Evolutionary conservation across 352 stramenopile species (phyloP), one percentile per base, ranked within the genome.

Genomic region (Elongisporangium prolatum): DNA sequence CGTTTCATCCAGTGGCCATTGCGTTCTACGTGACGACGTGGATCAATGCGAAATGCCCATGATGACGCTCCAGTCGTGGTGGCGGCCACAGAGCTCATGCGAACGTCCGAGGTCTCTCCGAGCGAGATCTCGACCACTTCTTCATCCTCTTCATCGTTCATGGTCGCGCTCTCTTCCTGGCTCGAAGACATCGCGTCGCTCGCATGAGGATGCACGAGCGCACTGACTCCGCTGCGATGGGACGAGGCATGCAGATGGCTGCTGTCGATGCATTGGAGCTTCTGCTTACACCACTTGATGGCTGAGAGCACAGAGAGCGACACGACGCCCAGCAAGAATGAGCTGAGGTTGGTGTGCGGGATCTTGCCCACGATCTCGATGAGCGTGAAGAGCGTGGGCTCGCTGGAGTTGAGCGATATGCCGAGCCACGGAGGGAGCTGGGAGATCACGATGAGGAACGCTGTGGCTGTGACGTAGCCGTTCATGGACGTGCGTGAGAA

Each of bases 401-500:
- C 65, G 21, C 66, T 28, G 25, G 66, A 77, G 38, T 74, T 74
- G 21, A 89, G 64, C 18, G 72, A 61, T 11, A 91, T 64, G 0
- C 75, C 77, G 22, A 88, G 59, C 80, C 77, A 91, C 6, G 69
- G 62, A 0, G 77, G 67, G 21, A 88, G 61, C 59, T 91, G 82
- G 7, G 82, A 89, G 2, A 78, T 59, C 60, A 91, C 74, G 55
- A 89, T 88, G 24, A 91, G 61, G n/a, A 88, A 74, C 11, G 72
- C 75, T 10, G 73, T 83, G 38, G 73, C 79, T 3, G 79, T 87
- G 56, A 91, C 71, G 61, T 87, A 91, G 3, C 74, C 82, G 40
- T 84, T 72, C 82, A 91, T 91, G 6, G 84, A 77, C 1, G 82
- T 83, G 17, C 77, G 63, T 0, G 82, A 91, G 64, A 91, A 91